Conservation (phyloP, 805 yeast genomes). For the Ogataea ramenticola region DNA sequence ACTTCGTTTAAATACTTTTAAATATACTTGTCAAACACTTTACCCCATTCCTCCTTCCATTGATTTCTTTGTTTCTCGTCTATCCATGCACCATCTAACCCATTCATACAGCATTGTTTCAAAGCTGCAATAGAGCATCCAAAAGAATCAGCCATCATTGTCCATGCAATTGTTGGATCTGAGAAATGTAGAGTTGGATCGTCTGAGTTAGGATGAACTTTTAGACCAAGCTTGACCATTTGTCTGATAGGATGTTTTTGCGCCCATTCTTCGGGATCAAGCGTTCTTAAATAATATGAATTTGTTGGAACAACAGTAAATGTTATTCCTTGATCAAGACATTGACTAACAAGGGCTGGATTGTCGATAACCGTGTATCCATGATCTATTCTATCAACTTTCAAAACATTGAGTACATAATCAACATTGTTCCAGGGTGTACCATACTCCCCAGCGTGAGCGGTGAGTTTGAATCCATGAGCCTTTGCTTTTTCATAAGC, state of each 20-base stretch:
- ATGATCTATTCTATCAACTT: slow-evolving; percentile 24
- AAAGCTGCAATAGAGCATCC: slow-evolving; percentile 17
- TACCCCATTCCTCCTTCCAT: slow-evolving; percentile 12
- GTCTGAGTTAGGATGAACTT: slow-evolving; percentile 25
- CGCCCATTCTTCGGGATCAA: slow-evolving; percentile 24
- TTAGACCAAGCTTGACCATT: slow-evolving; percentile 20
- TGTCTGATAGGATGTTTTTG: slow-evolving; percentile 22
- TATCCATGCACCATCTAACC: slow-evolving; percentile 24
- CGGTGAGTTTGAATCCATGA: slow-evolving; percentile 20
- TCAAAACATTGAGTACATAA: slow-evolving; percentile 15
- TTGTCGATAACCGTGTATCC: slow-evolving; percentile 25
- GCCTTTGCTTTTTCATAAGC: slow-evolving; percentile 18
- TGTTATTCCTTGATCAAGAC: slow-evolving; percentile 10
- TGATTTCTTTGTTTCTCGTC: slow-evolving; percentile 11
- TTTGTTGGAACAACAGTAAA: slow-evolving; percentile 27
- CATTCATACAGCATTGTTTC: slow-evolving; percentile 15
- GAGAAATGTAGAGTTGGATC: slow-evolving; percentile 25
- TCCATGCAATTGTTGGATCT: slow-evolving; percentile 23
- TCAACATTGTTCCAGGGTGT: slow-evolving; percentile 22
- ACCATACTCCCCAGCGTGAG: slow-evolving; percentile 27
- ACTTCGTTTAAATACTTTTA: no score
- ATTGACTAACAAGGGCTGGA: slow-evolving; percentile 15
- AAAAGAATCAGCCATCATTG: slow-evolving; percentile 25
- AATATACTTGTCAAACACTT: slow-evolving; percentile 8
- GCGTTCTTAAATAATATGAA: slow-evolving; percentile 22